A percentile compares a stretch with the other conserved stretches of the same genome.
Evolutionary conservation across 2,329 filamentous ascomycete species (phyloP).

Genomic region (Grosmannia serpens): DNA sequence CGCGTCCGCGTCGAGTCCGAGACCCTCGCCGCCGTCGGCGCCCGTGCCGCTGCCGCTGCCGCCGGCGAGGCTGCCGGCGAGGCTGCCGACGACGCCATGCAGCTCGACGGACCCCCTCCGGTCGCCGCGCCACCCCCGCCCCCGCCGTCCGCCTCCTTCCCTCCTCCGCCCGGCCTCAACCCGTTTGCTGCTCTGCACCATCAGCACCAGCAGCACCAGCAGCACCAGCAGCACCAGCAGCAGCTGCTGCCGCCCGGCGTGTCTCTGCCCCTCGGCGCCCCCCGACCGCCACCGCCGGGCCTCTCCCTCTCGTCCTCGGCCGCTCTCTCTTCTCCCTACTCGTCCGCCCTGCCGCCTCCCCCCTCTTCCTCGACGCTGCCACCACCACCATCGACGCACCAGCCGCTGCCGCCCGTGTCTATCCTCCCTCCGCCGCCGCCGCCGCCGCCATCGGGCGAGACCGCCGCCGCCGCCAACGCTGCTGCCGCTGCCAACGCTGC

Average conservation of each 20-base stretch:
- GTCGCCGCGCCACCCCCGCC: background rate
- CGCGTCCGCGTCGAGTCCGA: conserved; percentile 87
- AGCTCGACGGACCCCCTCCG: conserved; percentile 5
- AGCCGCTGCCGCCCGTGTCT: background rate
- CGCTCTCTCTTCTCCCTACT: background rate
- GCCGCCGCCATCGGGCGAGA: background rate
- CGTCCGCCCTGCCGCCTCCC: background rate
- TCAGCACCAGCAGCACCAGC: too few species aligned
- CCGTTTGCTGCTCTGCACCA: too few species aligned
- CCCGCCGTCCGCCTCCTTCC: background rate
- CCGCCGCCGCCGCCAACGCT: background rate
- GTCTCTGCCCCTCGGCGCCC: background rate
- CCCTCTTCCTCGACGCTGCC: background rate
- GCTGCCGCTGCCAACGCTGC: too few species aligned
- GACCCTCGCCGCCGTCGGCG: conserved; percentile 15
- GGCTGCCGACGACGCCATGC: conserved; percentile 7
- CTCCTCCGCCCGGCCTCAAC: conserved; percentile 5
- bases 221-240: too few species aligned
- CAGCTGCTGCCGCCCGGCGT: conserved; percentile 7
- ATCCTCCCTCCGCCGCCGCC: background rate
- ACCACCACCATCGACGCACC: background rate
- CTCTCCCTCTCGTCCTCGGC: conserved; percentile 1
- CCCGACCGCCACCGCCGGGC: background rate
- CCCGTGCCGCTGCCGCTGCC: conserved; percentile 7
- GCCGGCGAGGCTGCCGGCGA: conserved; percentile 6